Evolutionary conservation across 805 yeast species (phyloP), one percentile per base, ranked within the genome.

Genomic region (Kregervanrija pseudodelftensis): DNA sequence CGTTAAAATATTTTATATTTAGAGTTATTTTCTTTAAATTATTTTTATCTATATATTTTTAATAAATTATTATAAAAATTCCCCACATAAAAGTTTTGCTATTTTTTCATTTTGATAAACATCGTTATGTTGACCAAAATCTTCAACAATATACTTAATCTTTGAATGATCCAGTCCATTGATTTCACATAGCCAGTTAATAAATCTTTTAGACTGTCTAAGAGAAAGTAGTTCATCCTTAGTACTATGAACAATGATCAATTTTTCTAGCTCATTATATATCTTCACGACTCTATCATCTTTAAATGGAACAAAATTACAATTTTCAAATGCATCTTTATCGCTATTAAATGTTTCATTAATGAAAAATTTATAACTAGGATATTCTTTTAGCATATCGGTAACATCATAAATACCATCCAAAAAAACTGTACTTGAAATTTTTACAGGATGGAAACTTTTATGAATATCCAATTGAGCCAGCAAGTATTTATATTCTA

Each of bases 381-480:
- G 84, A 57, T 85, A 82, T 55, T 84, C 93, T 1, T 62, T 60
- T 1, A 82, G 49, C 41, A 87, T 60, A 11, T 65, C 66, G 1
- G 45, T 50, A 5, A 81, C 58, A 50, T 82, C 75, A 60, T 74
- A 85, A 41, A 87, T 86, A 0, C 95, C 95, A 54, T 85, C 95
- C 1, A 83, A 55, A 22, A 80, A 64, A 34, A 73, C 58, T 10
- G 63, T 48, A 36, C 59, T 42, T 1, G 52, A 45, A 37, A 65
- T 46, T 1, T 28, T 22, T 0, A 62, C 60, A 9, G 56, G 11
- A 16, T 37, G 30, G 33, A 40, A 37, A 49, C 51, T 30, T 56
- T 8, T 14, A 52, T 49, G 40, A 14, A 33, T 33, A 33, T 14
- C 8, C 13, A 33, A 33, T 3, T 16, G 39, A 22, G 11, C 42